phyloP scores from a whole-genome alignment of 2,329 filamentous ascomycete species.

The Gnomoniopsis sp. region DNA sequence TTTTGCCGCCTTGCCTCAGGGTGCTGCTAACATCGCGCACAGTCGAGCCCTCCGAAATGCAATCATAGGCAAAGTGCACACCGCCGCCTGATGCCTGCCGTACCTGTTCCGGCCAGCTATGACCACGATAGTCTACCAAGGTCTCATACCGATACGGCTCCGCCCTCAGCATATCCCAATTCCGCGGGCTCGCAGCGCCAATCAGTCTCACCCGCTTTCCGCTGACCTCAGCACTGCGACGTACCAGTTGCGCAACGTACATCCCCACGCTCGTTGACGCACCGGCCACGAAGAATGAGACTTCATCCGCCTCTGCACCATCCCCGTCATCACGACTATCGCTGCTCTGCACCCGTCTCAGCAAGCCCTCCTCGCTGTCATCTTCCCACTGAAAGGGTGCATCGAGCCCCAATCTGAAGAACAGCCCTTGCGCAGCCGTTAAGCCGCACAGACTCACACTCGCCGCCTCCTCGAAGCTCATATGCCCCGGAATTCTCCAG shows the following conservation, averaged over 20 bases:
- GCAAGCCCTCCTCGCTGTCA: constrained; percentile 9
- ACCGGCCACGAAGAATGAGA: constrained; percentile 28
- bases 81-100: constrained; percentile 24
- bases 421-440: constrained; percentile 40
- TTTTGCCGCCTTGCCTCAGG: constrained; percentile 24
- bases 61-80: constrained; percentile 35
- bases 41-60: constrained; percentile 36
- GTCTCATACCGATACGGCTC: constrained; percentile 35
- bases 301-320: background rate
- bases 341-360: constrained; percentile 5
- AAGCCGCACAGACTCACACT: constrained; percentile 38
- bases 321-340: too few species aligned
- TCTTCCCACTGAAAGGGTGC: constrained; percentile 30
- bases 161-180: constrained; percentile 24
- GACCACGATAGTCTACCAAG: constrained; percentile 36
- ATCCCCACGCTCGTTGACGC: constrained; percentile 32
- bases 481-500: constrained; percentile 30
- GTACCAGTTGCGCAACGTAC: constrained; percentile 30
- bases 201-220: constrained; percentile 24
- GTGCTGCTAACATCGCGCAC: constrained; percentile 29
- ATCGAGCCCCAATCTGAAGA: constrained; percentile 31
- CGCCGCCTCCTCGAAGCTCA: constrained; percentile 35
- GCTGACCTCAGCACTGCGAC: constrained; percentile 1
- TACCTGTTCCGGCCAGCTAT: constrained; percentile 31
- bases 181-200: constrained; percentile 27